These are phyloP conservation scores for Aspergillus ruber DNA, from an alignment of 2,329 filamentous ascomycete species.

Conservation along the genomic window DNA sequence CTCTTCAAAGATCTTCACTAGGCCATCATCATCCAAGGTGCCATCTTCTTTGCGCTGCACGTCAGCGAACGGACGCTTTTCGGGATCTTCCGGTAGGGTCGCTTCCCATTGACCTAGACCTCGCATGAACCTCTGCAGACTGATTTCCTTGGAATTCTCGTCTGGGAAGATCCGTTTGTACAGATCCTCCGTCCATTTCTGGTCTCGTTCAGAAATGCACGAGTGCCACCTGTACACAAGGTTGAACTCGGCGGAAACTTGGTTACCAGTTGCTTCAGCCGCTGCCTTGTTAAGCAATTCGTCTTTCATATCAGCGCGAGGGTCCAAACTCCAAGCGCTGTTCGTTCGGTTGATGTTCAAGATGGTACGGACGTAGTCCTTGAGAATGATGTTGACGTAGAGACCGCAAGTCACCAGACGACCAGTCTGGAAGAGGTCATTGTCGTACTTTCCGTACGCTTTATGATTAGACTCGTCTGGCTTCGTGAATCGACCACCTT, in stretches of 20 bases:
- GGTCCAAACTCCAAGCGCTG: slow-evolving; percentile 58
- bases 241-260: slow-evolving; percentile 64
- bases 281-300: slow-evolving; percentile 41
- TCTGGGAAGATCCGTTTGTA: slow-evolving; percentile 45
- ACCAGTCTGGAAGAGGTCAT: slow-evolving; percentile 49
- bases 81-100: slow-evolving; percentile 39
- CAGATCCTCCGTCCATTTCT: slow-evolving; percentile 54
- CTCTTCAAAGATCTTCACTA: slow-evolving; percentile 50
- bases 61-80: slow-evolving; percentile 44
- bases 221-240: slow-evolving; percentile 62
- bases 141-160: slow-evolving; percentile 30
- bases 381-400: slow-evolving; percentile 50
- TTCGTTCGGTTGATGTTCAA: slow-evolving; percentile 54
- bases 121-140: slow-evolving; percentile 33
- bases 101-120: slow-evolving; percentile 38
- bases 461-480: slow-evolving; percentile 32
- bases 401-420: slow-evolving; percentile 49
- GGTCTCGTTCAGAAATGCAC: slow-evolving; percentile 54
- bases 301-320: slow-evolving; percentile 53
- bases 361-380: slow-evolving; percentile 58
- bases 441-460: slow-evolving; percentile 33
- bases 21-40: slow-evolving; percentile 51
- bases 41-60: slow-evolving; percentile 46
- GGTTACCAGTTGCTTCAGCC: slow-evolving; percentile 56
- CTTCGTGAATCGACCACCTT: slow-evolving; percentile 60